These are phyloP conservation scores for Penicillium coffeae DNA, from an alignment of 495 filamentous ascomycete genomes.

Conservation along the genomic window DNA sequence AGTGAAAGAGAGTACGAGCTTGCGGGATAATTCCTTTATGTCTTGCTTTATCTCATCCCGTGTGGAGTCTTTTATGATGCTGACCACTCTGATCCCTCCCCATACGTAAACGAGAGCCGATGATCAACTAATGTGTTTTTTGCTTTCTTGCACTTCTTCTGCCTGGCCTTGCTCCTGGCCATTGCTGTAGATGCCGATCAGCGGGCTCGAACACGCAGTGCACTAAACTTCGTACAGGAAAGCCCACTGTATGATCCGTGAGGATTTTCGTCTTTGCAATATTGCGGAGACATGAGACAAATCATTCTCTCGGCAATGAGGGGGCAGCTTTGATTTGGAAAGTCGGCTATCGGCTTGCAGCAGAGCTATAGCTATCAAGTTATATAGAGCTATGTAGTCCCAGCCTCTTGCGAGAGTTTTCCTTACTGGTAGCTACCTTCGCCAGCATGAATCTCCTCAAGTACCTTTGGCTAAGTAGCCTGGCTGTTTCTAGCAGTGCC, in stretches of 20 bases:
- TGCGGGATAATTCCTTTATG: no score
- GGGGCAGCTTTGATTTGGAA: no score
- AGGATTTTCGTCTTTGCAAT: slow-evolving; percentile 13
- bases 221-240: slow-evolving; percentile 10
- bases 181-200: slow-evolving; percentile 12
- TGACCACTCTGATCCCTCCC: slow-evolving; percentile 1
- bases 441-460: slow-evolving; percentile 6
- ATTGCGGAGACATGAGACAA: slow-evolving; percentile 20
- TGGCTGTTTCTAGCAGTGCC: slow-evolving; percentile 11
- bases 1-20: slow-evolving; percentile 3
- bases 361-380: neutral
- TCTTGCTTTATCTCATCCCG: no score
- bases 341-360: neutral
- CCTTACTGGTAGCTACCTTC: neutral
- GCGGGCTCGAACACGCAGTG: neutral
- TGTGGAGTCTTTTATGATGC: no score
- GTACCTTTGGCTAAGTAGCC: slow-evolving; percentile 2
- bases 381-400: neutral
- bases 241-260: slow-evolving; percentile 2
- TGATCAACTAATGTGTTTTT: neutral
- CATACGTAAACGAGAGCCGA: slow-evolving; percentile 1
- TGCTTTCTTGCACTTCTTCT: neutral
- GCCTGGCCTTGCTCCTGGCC: no score
- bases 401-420: neutral
- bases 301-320: neutral